These are phyloP conservation scores for Neostapfia colusana DNA, from an alignment of 176 grass and related monocot genomes.

Conservation along the genomic window DNA sequence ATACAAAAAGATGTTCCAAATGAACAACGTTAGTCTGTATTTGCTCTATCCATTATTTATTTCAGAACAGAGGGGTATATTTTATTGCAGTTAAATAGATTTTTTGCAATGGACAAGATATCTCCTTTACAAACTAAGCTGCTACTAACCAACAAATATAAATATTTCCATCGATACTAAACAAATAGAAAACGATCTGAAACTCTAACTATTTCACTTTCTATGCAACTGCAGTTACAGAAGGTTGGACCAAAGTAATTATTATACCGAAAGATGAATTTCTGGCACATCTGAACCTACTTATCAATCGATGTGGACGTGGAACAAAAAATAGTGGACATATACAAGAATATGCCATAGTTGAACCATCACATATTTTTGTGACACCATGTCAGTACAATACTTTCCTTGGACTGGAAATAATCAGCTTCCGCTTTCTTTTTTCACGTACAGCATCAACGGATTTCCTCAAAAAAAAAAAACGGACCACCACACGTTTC, in stretches of 20 bases:
- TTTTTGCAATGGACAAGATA: background rate
- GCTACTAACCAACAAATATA: slow-evolving; percentile 6
- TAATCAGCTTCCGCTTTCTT: background rate
- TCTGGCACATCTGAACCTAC: background rate
- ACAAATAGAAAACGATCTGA: background rate
- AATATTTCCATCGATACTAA: background rate
- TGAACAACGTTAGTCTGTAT: slow-evolving; percentile 58
- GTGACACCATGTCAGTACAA: background rate
- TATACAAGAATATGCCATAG: slow-evolving; percentile 4
- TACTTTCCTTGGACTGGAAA: background rate
- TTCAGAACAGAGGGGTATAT: too few species aligned
- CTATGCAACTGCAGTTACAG: background rate
- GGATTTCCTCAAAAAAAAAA: background rate
- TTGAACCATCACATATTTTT: background rate
- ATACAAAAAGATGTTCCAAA: slow-evolving; percentile 71
- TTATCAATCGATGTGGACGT: too few species aligned
- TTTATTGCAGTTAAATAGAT: background rate
- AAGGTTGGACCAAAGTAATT: background rate
- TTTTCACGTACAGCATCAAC: background rate
- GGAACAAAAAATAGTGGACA: too few species aligned
- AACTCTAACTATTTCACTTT: background rate
- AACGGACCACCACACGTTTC: background rate
- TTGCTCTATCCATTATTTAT: background rate
- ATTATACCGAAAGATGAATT: slow-evolving; percentile 14
- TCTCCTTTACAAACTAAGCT: background rate